Evolutionary conservation across 139 green algal genomes (phyloP), one percentile per base, ranked within the genome.

Genomic region (Marvania coccoides): DNA sequence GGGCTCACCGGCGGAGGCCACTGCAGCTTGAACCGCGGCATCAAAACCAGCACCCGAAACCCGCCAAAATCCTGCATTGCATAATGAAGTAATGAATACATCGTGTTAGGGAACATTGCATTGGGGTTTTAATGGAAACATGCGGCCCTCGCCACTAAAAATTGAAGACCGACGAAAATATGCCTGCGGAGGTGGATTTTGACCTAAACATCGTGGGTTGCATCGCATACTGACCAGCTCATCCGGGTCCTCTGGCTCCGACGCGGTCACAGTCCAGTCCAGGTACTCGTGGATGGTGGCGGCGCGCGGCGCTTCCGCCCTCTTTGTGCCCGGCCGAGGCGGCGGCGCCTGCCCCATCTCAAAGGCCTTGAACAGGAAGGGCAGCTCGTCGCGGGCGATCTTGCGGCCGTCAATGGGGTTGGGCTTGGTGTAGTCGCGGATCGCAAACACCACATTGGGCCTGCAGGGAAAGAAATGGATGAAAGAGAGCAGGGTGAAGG

Each of bases 281-380:
- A 97, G 80, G 75, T 95, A 97, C 69, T 97, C 90, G 65, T 97
- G 91, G 35, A 97, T 97, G 55, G 91, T 97, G 56, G 84, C 73
- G 13, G 83, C 80, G 14, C 90, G 80, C 5, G 87, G 82, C 30
- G 74, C 76, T 33, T 87, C 73, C n/a, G 83, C 77, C 33, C 82
- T 81, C 24, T 89, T 82, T 10, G 65, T 86, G 12, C 56, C 78
- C 28, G 72, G 75, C 37, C 71, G 66, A 15, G 81, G 78, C 56
- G 78, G 78, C 38, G 68, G 74, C 35, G 80, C 83, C 65, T 95
- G 87, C 14, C 88, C 88, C 5, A 83, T 84, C 72, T 95, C 88
- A 67, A 95, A 95, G 6, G 88, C 88, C 54, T 90, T 91, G 80
- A 97, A 97, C 2, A 97, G 74, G 69, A 94, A 97, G 29, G 84